Percentiles rank a stretch among this genome's conserved stretches.
phyloP scores from a whole-genome alignment of 2,329 filamentous ascomycete species.

The Claviceps sp. region DNA sequence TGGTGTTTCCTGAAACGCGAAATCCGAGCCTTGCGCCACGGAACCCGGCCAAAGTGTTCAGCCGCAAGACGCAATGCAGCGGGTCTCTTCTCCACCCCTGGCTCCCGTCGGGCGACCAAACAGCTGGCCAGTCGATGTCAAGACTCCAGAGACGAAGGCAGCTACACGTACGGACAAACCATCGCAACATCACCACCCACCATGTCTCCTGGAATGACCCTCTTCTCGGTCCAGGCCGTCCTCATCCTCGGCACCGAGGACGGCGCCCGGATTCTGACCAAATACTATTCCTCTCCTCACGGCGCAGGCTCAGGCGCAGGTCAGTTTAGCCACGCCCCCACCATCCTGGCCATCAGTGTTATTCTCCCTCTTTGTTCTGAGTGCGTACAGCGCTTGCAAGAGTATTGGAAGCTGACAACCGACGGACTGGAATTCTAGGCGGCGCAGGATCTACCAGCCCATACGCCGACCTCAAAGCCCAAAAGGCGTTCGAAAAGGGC shows the following conservation, averaged over 20 bases:
- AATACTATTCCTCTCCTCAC: slow-evolving; percentile 68
- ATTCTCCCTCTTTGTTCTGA: background rate
- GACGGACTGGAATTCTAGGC: slow-evolving; percentile 7
- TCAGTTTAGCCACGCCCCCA: background rate
- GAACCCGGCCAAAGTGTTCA: slow-evolving; percentile 2
- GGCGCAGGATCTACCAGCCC: slow-evolving; percentile 49
- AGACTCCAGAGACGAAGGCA: background rate
- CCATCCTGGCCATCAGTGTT: background rate
- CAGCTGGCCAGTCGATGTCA: slow-evolving; percentile 1
- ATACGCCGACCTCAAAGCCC: slow-evolving; percentile 80
- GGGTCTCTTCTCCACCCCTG: background rate
- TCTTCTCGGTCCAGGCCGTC: slow-evolving; percentile 66
- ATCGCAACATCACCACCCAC: slow-evolving; percentile 9
- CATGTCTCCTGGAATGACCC: slow-evolving; percentile 64
- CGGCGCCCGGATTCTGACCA: slow-evolving; percentile 80
- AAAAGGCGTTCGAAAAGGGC: slow-evolving; percentile 94
- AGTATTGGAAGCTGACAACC: background rate
- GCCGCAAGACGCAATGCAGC: background rate
- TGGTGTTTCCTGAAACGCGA: background rate
- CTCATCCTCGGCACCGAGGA: slow-evolving; percentile 75
- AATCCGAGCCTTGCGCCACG: background rate
- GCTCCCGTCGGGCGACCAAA: background rate
- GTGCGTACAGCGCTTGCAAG: background rate
- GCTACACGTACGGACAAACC: background rate
- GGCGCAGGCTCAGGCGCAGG: slow-evolving; percentile 28